Conservation (phyloP, 2,329 filamentous ascomycete species). For the Aspergillus candidus region DNA sequence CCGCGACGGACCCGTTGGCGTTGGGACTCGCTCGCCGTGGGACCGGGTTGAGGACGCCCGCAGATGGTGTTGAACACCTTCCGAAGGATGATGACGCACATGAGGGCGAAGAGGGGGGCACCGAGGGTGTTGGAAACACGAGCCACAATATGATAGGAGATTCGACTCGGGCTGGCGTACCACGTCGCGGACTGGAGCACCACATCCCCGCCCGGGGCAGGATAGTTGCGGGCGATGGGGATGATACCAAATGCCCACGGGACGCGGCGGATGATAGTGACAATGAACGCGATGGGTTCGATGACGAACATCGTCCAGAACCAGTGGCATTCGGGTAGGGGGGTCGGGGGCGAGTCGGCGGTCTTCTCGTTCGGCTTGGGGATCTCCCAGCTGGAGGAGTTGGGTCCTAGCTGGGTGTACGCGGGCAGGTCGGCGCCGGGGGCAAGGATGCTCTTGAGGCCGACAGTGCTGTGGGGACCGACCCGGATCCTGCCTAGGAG, state of each 20-base stretch:
- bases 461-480: conserved; percentile 45
- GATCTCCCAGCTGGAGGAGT: conserved; percentile 54
- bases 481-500: conserved; percentile 49
- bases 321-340: conserved; percentile 41
- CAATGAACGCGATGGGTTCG: conserved; percentile 37
- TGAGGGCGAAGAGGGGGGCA: no score
- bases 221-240: conserved; percentile 14
- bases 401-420: conserved; percentile 50
- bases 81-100: no score
- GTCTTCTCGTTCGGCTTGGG: conserved; percentile 44
- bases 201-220: not conserved
- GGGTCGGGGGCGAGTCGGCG: conserved; percentile 36
- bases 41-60: no score
- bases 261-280: conserved; percentile 39
- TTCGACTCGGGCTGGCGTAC: no score
- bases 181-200: no score
- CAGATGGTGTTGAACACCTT: no score
- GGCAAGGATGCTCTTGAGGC: conserved; percentile 46
- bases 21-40: no score
- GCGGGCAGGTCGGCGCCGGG: conserved; percentile 46
- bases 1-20: no score
- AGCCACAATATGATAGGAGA: no score
- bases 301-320: conserved; percentile 39
- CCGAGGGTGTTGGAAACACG: no score
- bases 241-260: conserved; percentile 37